Conservation (phyloP, 2,329 filamentous ascomycete genomes). For the Ceratocystis variospora region DNA sequence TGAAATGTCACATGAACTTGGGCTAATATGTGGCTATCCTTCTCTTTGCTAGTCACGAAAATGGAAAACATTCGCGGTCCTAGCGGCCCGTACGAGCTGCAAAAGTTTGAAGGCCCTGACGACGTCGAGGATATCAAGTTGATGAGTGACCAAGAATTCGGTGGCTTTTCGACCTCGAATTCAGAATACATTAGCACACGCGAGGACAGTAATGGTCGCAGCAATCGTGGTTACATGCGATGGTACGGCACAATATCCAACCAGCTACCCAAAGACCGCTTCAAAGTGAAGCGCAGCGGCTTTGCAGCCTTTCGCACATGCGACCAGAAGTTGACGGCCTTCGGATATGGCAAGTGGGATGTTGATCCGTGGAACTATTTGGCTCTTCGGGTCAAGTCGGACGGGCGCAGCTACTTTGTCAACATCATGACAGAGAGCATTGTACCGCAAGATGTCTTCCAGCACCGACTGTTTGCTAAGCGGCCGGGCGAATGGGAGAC, state of each 20-base stretch:
- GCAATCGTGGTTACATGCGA: conserved; percentile 42
- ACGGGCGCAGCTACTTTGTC: conserved; percentile 83
- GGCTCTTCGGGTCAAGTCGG: conserved; percentile 75
- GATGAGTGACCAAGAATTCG: conserved; percentile 77
- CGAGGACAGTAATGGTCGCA: background rate
- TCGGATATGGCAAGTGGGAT: conserved; percentile 76
- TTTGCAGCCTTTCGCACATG: conserved; percentile 84
- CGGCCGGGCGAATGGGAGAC: conserved; percentile 87
- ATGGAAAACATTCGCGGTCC: conserved; percentile 56
- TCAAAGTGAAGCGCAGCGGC: conserved; percentile 63
- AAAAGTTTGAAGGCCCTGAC: conserved; percentile 43
- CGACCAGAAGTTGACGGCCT: conserved; percentile 64
- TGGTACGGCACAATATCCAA: conserved; percentile 87
- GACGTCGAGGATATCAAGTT: conserved; percentile 48
- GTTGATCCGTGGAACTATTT: conserved; percentile 82
- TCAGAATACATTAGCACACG: conserved; percentile 46
- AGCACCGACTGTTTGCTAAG: conserved; percentile 73
- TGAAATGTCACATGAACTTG: no score
- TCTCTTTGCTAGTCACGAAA: conserved; percentile 41
- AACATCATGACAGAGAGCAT: conserved; percentile 93
- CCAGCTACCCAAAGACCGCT: conserved; percentile 59
- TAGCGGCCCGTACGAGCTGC: conserved; percentile 48
- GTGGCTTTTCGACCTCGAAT: conserved; percentile 64
- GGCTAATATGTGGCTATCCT: background rate
- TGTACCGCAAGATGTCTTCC: conserved; percentile 88